These are phyloP conservation scores for Populus nigra DNA, from an alignment of 345 rosid species.

Conservation along the genomic window DNA sequence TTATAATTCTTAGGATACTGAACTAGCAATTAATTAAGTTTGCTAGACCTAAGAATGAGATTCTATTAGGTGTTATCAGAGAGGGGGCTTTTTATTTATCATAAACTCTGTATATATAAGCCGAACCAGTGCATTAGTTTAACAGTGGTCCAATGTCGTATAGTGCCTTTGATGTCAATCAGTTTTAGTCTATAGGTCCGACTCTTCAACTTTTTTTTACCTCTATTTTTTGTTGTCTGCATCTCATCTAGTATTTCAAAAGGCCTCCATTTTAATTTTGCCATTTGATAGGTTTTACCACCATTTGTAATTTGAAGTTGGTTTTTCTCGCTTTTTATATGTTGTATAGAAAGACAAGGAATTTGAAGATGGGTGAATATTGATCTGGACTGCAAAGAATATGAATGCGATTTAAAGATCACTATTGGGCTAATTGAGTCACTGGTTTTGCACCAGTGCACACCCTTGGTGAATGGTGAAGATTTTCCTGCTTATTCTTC, in stretches of 20 bases:
- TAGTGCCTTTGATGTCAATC: too few species aligned
- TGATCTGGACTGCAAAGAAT: not conserved
- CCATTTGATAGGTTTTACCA: not conserved
- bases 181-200: too few species aligned
- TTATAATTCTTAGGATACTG: too few species aligned
- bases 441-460: not conserved
- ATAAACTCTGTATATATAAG: too few species aligned
- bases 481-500: not conserved
- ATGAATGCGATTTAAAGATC: not conserved
- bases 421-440: not conserved
- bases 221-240: not conserved
- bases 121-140: too few species aligned
- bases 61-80: too few species aligned
- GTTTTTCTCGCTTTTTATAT: not conserved
- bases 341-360: too few species aligned
- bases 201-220: not conserved
- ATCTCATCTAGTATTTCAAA: not conserved
- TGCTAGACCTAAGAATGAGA: too few species aligned
- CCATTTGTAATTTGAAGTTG: not conserved
- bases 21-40: too few species aligned
- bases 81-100: too few species aligned
- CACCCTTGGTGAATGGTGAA: too few species aligned
- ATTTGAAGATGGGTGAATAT: not conserved
- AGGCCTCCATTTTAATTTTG: not conserved
- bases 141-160: too few species aligned